phyloP scores from a whole-genome alignment of 2,329 filamentous ascomycete species.

The Talaromyces pinophilus region DNA sequence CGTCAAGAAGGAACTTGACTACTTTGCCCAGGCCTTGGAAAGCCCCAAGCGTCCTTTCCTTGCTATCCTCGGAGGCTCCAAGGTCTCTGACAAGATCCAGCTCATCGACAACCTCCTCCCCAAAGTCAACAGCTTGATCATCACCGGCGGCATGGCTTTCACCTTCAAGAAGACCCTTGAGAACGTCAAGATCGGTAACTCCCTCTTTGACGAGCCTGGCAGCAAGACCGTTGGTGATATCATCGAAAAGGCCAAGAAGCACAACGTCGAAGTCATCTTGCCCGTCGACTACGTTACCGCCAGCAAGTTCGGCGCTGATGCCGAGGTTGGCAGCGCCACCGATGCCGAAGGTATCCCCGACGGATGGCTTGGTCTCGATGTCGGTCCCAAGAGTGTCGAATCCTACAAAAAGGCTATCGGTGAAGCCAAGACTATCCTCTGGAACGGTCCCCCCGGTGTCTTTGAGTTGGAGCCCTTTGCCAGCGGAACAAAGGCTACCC shows the following conservation, averaged over 20 bases:
- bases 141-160: conserved; percentile 98
- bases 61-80: conserved; percentile 95
- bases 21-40: conserved; percentile 97
- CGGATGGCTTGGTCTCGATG: conserved; percentile 97
- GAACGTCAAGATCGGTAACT: conserved; percentile 83
- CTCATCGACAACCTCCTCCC: conserved; percentile 97
- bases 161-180: conserved; percentile 99
- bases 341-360: conserved; percentile 90
- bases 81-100: conserved; percentile 99
- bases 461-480: conserved; percentile 97
- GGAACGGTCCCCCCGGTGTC: conserved; percentile 97
- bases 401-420: conserved; percentile 85
- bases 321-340: conserved; percentile 75
- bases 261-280: conserved; percentile 92
- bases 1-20: conserved; percentile 99
- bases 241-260: conserved; percentile 92
- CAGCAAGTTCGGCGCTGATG: conserved; percentile 89
- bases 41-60: conserved; percentile 92
- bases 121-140: conserved; percentile 95
- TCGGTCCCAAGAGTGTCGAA: conserved; percentile 82
- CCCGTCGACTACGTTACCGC: conserved; percentile 95
- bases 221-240: conserved; percentile 86
- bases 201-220: conserved; percentile 89
- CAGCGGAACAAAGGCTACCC: conserved; percentile 84
- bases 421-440: conserved; percentile 92